A percentile compares a stretch with the other conserved stretches of the same genome.
These are phyloP conservation scores for Penicillium sp. DNA, from an alignment of 2,329 filamentous ascomycete genomes.

Conservation along the genomic window DNA sequence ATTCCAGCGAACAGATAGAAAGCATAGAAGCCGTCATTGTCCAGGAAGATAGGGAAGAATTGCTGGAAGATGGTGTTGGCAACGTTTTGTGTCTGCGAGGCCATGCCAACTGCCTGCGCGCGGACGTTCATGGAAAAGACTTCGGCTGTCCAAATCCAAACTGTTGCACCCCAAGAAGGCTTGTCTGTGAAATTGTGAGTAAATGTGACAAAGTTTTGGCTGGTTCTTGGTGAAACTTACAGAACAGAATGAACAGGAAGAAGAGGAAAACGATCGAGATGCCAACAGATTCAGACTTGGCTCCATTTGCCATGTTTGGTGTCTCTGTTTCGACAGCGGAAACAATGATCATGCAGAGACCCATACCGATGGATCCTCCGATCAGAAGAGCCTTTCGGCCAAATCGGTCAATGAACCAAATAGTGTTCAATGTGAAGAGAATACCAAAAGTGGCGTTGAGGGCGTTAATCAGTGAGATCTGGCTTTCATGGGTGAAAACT, in stretches of 20 bases:
- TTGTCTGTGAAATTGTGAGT: constrained; percentile 53
- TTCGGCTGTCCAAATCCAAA: constrained; percentile 71
- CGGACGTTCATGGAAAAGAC: constrained; percentile 73
- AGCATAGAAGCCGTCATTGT: constrained; percentile 57
- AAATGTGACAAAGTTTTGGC: neutral
- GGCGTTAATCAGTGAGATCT: constrained; percentile 72
- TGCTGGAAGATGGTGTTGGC: constrained; percentile 69
- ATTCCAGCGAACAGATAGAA: constrained; percentile 58
- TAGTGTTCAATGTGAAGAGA: constrained; percentile 70
- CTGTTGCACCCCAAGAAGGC: constrained; percentile 68
- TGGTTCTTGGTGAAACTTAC: constrained; percentile 17
- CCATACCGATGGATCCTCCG: constrained; percentile 68
- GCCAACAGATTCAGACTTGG: constrained; percentile 61
- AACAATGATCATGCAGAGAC: constrained; percentile 68
- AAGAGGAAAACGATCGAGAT: constrained; percentile 69
- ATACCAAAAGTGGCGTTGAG: constrained; percentile 73
- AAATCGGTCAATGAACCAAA: constrained; percentile 72
- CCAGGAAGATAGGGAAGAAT: constrained; percentile 68
- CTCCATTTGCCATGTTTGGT: constrained; percentile 48
- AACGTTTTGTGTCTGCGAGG: constrained; percentile 61
- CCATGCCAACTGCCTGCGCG: constrained; percentile 70
- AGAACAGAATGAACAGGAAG: constrained; percentile 61
- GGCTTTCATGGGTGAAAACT: constrained; percentile 59
- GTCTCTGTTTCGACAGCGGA: constrained; percentile 59
- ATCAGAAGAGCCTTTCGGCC: constrained; percentile 70